phyloP scores from a whole-genome alignment of 2,329 filamentous ascomycete species.

The Cladosporium sp. region DNA sequence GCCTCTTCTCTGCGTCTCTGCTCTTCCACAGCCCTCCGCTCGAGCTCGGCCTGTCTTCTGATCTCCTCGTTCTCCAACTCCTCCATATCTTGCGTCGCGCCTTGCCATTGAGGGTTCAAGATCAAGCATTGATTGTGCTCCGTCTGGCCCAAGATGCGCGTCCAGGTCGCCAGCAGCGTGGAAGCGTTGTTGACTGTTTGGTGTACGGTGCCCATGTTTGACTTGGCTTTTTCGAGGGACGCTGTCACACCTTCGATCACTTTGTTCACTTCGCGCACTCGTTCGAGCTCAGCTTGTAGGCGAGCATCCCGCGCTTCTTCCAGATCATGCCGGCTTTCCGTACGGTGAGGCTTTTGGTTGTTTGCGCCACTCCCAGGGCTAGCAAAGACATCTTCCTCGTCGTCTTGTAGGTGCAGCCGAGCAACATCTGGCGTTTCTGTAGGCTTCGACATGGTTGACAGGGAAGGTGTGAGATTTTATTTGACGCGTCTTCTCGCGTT shows the following conservation, averaged over 20 bases:
- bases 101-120: slow-evolving; percentile 83
- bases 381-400: slow-evolving; percentile 55
- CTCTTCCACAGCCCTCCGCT: slow-evolving; percentile 72
- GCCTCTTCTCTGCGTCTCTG: slow-evolving; percentile 58
- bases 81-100: slow-evolving; percentile 78
- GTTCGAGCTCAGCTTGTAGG: slow-evolving; percentile 74
- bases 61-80: slow-evolving; percentile 79
- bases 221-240: slow-evolving; percentile 66
- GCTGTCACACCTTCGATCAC: slow-evolving; percentile 75
- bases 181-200: slow-evolving; percentile 83
- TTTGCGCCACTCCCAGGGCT: slow-evolving; percentile 45
- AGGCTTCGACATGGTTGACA: slow-evolving; percentile 26
- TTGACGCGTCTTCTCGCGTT: slow-evolving; percentile 18
- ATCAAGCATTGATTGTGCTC: slow-evolving; percentile 95
- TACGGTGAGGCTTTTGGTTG: slow-evolving; percentile 26
- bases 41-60: slow-evolving; percentile 69
- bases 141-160: slow-evolving; percentile 89
- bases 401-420: slow-evolving; percentile 46
- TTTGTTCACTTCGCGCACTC: slow-evolving; percentile 79
- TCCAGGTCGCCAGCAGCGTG: slow-evolving; percentile 90
- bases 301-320: slow-evolving; percentile 68
- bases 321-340: slow-evolving; percentile 44
- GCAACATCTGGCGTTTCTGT: slow-evolving; percentile 26
- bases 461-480: neutral
- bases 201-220: slow-evolving; percentile 80